Percentiles rank a stretch among this genome's conserved stretches.
phyloP scores from a whole-genome alignment of 306 rosid species.

The Prunus davidiana region DNA sequence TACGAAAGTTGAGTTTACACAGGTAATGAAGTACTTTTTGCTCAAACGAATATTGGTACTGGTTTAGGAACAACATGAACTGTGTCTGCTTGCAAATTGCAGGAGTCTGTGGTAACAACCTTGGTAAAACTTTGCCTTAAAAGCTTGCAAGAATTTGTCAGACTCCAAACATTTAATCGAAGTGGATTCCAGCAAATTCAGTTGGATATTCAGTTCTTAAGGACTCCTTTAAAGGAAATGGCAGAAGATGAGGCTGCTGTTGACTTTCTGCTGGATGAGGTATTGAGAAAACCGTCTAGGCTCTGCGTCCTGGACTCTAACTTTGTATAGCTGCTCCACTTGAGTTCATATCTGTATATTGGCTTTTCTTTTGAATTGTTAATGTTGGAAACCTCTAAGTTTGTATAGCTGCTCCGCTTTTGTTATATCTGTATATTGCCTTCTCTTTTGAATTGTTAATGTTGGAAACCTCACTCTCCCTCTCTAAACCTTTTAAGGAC shows the following conservation, averaged over 20 bases:
- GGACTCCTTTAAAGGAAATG: conserved; percentile 69
- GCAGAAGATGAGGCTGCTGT: conserved; percentile 88
- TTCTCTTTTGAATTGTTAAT: background rate
- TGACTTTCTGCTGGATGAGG: conserved; percentile 96
- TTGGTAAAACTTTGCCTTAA: conserved; percentile 83
- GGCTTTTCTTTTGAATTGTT: background rate
- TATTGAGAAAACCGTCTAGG: conserved; percentile 11
- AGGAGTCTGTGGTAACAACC: conserved; percentile 84
- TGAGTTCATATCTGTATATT: background rate
- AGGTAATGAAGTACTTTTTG: conserved; percentile 51
- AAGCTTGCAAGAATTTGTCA: conserved; percentile 83
- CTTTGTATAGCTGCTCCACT: background rate
- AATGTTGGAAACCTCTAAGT: background rate
- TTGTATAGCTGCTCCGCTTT: background rate
- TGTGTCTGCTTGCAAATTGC: conserved; percentile 33
- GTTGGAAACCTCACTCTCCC: background rate
- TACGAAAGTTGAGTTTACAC: conserved; percentile 86
- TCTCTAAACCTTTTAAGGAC: background rate
- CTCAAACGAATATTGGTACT: conserved; percentile 8
- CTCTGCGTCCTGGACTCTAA: background rate
- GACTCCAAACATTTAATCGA: conserved; percentile 83
- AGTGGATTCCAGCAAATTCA: conserved; percentile 99
- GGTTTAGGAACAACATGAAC: conserved; percentile 23
- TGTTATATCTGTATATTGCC: background rate
- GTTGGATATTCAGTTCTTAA: conserved; percentile 78